These are phyloP conservation scores for Naganishia onofrii DNA, from an alignment of 768 basidiomycete genomes.

Conservation along the genomic window DNA sequence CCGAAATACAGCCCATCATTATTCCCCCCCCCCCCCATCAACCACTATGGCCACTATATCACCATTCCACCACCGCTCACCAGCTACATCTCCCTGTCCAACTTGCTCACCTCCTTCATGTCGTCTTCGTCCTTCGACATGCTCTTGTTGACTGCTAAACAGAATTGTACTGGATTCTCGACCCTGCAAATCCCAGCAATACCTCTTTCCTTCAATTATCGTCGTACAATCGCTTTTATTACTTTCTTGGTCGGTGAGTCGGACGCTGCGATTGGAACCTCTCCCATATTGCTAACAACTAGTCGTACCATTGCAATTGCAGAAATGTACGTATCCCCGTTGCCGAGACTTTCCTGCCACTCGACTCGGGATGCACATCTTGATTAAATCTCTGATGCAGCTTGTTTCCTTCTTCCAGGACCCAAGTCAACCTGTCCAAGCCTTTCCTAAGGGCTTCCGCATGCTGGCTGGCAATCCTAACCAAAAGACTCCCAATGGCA, in stretches of 20 bases:
- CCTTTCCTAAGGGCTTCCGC: conserved; percentile 47
- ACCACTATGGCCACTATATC: no score
- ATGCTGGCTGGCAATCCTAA: conserved; percentile 45
- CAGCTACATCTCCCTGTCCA: no score
- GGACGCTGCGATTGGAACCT: background rate
- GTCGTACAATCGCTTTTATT: conserved; percentile 13
- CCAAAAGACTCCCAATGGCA: conserved; percentile 32
- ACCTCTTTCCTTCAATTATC: background rate
- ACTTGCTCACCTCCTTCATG: no score
- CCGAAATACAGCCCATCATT: no score
- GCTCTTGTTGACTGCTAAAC: background rate
- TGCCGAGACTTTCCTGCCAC: background rate
- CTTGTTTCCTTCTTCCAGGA: background rate
- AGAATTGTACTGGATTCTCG: conserved; percentile 30
- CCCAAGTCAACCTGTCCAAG: conserved; percentile 28
- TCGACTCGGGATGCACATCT: background rate
- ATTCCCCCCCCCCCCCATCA: no score
- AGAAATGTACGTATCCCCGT: background rate
- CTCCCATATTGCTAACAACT: background rate
- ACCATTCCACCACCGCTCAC: no score
- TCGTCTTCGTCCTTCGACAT: no score
- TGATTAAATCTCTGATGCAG: background rate
- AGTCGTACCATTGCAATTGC: background rate
- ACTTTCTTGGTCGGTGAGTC: conserved; percentile 12
- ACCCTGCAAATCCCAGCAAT: background rate